Base-by-base conservation (phyloP, 176 grass and related monocot genomes). In the Luzula sylvatica region DNA sequence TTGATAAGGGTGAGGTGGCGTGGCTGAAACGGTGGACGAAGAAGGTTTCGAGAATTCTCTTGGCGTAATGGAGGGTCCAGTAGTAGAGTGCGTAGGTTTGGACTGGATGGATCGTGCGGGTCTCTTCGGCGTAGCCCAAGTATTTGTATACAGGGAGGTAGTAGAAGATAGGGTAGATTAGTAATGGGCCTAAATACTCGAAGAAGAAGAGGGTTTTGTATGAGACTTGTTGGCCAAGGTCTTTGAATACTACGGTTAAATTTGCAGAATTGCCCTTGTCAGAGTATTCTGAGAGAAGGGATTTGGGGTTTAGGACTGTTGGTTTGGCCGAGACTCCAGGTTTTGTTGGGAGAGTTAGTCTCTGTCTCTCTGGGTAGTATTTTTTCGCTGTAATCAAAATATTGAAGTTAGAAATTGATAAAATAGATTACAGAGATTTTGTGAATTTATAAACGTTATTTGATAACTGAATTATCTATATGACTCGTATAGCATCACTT, bases 11-110 rank as follows among this genome's bases (percentile, higher is more conserved):
- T 14, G 92, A 98, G 3, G 92, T 98, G 2, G 86, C 92, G 14
- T 98, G 92, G 68, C 85, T 90, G 75, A 98, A 90, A 22, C 92
- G 73, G 68, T 98, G 92, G 5, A 98, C 67, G 3, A 98, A 90
- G 74, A 98, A 90, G 0, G 92, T 90, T 75, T 98, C 92, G 65
- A 87, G 69, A 53, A 98, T 90, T 60, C 92, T 55, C 70, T 98
- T 98, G 72, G 82, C 79, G 74, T 98, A 90, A 79, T 98, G 92
- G 56, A 98, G 76, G 56, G 84, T 82, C 65, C 69, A 98, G 65
- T 87, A 98, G 72, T 86, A 90, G 71, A 98, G 75, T 27, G 92
- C 92, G 0, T 98, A 98, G 14, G 92, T 90, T 65, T 98, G 92
- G 23, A 82, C 85, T 0, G 85, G 81, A 16, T 87, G 75, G 38